Percentiles rank a stretch among this genome's conserved stretches.
Evolutionary conservation across 2,329 filamentous ascomycete species (phyloP).

Genomic region (Tympanopsis confertula): DNA sequence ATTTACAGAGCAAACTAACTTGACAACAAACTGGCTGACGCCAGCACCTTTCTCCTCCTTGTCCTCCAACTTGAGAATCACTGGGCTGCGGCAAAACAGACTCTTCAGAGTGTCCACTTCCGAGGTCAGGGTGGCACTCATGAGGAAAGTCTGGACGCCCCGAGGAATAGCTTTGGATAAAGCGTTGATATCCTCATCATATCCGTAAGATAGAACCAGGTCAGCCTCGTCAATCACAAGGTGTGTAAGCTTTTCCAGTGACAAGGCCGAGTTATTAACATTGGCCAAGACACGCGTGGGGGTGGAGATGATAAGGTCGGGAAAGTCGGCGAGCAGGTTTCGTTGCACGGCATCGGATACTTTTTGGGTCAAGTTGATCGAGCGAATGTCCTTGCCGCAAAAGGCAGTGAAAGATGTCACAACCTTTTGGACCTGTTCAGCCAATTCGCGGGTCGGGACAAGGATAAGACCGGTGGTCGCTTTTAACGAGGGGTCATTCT

Average conservation of each 20-base stretch:
- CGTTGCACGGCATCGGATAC: slow-evolving; percentile 80
- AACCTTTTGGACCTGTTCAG: slow-evolving; percentile 75
- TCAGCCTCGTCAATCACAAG: slow-evolving; percentile 92
- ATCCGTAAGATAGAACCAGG: slow-evolving; percentile 84
- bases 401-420: slow-evolving; percentile 69
- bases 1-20: slow-evolving; percentile 29
- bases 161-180: slow-evolving; percentile 70
- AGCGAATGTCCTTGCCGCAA: slow-evolving; percentile 72
- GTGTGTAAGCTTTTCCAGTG: slow-evolving; percentile 59
- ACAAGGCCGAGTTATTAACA: slow-evolving; percentile 60
- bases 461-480: slow-evolving; percentile 70
- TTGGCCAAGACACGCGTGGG: slow-evolving; percentile 74
- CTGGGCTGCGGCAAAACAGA: slow-evolving; percentile 74
- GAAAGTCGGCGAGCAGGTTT: slow-evolving; percentile 71
- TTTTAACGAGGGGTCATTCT: slow-evolving; percentile 1
- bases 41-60: slow-evolving; percentile 65
- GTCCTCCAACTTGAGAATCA: slow-evolving; percentile 71
- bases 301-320: slow-evolving; percentile 84
- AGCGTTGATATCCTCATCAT: slow-evolving; percentile 77
- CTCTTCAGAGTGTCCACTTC: slow-evolving; percentile 79
- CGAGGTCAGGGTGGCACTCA: slow-evolving; percentile 81
- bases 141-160: slow-evolving; percentile 79
- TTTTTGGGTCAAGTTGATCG: slow-evolving; percentile 80
- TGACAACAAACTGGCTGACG: slow-evolving; percentile 79
- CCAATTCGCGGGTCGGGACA: slow-evolving; percentile 87